These are phyloP conservation scores for Rhytidhysteron rufulum DNA, from an alignment of 2,329 filamentous ascomycete genomes.

Conservation along the genomic window DNA sequence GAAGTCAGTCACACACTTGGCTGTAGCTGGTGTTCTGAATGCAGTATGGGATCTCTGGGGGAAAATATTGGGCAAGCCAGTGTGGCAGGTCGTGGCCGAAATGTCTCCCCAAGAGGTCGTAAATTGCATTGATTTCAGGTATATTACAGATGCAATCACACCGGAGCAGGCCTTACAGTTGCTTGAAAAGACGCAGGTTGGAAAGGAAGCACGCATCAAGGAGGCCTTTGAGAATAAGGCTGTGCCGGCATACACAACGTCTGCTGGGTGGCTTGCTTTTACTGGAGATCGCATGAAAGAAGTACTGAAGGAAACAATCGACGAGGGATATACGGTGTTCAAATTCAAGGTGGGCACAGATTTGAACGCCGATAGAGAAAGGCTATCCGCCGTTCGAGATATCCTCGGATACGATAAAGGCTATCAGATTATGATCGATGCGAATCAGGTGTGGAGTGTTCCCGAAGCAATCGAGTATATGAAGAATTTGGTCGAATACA, in stretches of 20 bases:
- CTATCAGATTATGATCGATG: slow-evolving; percentile 81
- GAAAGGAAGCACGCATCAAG: slow-evolving; percentile 63
- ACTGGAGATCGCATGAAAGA: slow-evolving; percentile 74
- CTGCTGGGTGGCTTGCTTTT: slow-evolving; percentile 81
- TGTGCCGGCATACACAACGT: slow-evolving; percentile 82
- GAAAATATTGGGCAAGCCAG: slow-evolving; percentile 73
- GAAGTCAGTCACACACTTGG: slow-evolving; percentile 84
- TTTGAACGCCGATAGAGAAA: slow-evolving; percentile 63
- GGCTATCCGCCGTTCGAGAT: slow-evolving; percentile 68
- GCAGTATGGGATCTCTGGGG: slow-evolving; percentile 88
- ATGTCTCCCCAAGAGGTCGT: slow-evolving; percentile 84
- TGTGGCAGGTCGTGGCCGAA: slow-evolving; percentile 80
- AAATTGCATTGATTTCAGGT: slow-evolving; percentile 80
- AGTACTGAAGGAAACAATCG: slow-evolving; percentile 66
- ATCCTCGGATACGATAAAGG: slow-evolving; percentile 74
- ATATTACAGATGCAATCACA: slow-evolving; percentile 83
- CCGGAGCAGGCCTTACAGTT: slow-evolving; percentile 71
- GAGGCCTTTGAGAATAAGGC: slow-evolving; percentile 68
- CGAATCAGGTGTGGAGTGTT: slow-evolving; percentile 84
- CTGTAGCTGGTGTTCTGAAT: slow-evolving; percentile 77
- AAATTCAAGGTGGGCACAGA: slow-evolving; percentile 79
- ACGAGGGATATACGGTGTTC: slow-evolving; percentile 72
- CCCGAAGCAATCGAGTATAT: slow-evolving; percentile 81
- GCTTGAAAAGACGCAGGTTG: slow-evolving; percentile 58
- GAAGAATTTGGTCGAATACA: slow-evolving; percentile 71